Percentiles rank a stretch among this genome's conserved stretches.
Evolutionary conservation across 2,329 filamentous ascomycete genomes (phyloP).

Genomic region (Paracorniculantispora psalliotae): DNA sequence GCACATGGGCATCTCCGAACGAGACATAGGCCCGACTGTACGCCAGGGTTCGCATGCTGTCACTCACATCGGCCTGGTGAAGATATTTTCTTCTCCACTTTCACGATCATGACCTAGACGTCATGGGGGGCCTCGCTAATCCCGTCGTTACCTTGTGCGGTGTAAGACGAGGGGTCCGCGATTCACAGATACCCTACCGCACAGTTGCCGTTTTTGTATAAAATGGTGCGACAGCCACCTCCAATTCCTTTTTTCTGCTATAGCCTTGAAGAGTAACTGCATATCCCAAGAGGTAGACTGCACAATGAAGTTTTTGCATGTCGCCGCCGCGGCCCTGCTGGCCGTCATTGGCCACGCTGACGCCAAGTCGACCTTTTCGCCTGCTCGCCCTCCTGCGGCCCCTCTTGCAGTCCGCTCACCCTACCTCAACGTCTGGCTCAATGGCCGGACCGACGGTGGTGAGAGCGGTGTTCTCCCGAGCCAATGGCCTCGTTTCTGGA

Average conservation of each 20-base stretch:
- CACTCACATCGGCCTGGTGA: not conserved
- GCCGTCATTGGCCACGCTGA: slow-evolving; percentile 24
- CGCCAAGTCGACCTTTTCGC: slow-evolving; percentile 52
- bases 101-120: not conserved
- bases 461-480: slow-evolving; percentile 65
- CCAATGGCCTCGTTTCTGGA: slow-evolving; percentile 65
- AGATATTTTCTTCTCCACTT: not conserved
- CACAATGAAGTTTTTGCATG: slow-evolving; percentile 12
- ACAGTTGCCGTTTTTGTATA: not conserved
- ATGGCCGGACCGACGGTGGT: slow-evolving; percentile 54
- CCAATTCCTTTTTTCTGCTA: not conserved
- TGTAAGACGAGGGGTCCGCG: not conserved
- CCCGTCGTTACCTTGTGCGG: not conserved
- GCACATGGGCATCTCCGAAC: not conserved
- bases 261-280: not conserved
- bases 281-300: not conserved
- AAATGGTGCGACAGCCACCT: not conserved
- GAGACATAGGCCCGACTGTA: not conserved
- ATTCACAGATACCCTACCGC: not conserved
- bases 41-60: not conserved
- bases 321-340: slow-evolving; percentile 23
- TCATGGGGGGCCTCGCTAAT: not conserved
- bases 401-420: slow-evolving; percentile 71
- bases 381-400: slow-evolving; percentile 61
- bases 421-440: slow-evolving; percentile 67